These are phyloP conservation scores for Nannizzia gypsea DNA, from an alignment of 2,329 filamentous ascomycete species.

Conservation along the genomic window DNA sequence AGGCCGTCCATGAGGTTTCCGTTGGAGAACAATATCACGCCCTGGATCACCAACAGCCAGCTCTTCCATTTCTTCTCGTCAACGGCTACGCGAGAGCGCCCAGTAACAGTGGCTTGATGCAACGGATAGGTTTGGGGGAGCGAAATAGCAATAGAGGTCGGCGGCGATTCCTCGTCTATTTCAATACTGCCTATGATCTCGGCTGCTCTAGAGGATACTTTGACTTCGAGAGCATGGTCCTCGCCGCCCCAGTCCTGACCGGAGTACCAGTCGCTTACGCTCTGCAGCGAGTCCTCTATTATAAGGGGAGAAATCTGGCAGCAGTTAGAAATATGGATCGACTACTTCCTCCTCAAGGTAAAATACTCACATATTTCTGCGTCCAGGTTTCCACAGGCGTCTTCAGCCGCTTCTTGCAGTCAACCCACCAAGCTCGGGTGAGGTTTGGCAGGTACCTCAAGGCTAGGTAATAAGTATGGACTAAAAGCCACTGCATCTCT, in stretches of 20 bases:
- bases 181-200: constrained; percentile 78
- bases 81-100: constrained; percentile 73
- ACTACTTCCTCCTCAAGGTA: constrained; percentile 19
- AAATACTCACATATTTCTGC: constrained; percentile 61
- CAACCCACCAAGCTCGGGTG: constrained; percentile 74
- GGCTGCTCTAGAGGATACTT: constrained; percentile 55
- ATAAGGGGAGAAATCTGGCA: constrained; percentile 33
- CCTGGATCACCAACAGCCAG: constrained; percentile 80
- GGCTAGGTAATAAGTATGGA: constrained; percentile 74
- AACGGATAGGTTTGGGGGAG: constrained; percentile 76
- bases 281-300: constrained; percentile 29
- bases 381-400: constrained; percentile 77
- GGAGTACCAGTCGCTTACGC: constrained; percentile 31
- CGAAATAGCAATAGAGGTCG: constrained; percentile 68
- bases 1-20: constrained; percentile 81
- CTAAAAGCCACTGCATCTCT: constrained; percentile 70
- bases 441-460: constrained; percentile 66
- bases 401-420: constrained; percentile 66
- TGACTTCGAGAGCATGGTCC: constrained; percentile 48
- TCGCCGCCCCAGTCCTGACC: constrained; percentile 38
- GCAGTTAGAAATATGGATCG: neutral
- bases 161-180: constrained; percentile 74
- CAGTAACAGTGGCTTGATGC: constrained; percentile 61
- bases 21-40: constrained; percentile 86
- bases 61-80: constrained; percentile 85